Percentiles rank a stretch among this genome's conserved stretches.
Conservation (phyloP, 176 grass and related monocot genomes). For the Rhipidocladum racemiflorum region DNA sequence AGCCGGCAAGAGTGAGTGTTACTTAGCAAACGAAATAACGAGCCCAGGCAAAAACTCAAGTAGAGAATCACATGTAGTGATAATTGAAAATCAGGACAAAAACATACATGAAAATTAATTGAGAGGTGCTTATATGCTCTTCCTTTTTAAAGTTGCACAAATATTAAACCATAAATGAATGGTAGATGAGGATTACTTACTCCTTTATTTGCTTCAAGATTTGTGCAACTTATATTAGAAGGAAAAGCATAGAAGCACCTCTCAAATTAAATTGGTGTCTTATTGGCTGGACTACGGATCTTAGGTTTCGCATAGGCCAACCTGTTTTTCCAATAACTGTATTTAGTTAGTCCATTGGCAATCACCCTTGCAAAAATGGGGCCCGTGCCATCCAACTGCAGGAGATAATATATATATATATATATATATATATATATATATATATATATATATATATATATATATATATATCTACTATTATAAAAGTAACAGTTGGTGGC, state of each 20-base stretch:
- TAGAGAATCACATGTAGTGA: background rate
- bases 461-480: too few species aligned
- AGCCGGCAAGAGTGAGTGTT: background rate
- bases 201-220: too few species aligned
- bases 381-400: background rate
- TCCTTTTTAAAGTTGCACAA: too few species aligned
- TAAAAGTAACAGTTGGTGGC: too few species aligned
- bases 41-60: background rate
- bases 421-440: too few species aligned
- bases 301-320: background rate
- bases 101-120: background rate
- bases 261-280: background rate
- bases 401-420: background rate
- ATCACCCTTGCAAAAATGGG: background rate
- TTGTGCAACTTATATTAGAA: too few species aligned
- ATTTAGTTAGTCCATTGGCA: background rate
- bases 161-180: too few species aligned
- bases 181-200: too few species aligned
- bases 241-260: too few species aligned
- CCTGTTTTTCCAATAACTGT: background rate
- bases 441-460: too few species aligned
- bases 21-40: background rate
- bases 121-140: too few species aligned
- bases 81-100: background rate
- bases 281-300: too few species aligned